phyloP scores from a whole-genome alignment of 1,284 basidiomycete species.

The Cryptococcus sp. region DNA sequence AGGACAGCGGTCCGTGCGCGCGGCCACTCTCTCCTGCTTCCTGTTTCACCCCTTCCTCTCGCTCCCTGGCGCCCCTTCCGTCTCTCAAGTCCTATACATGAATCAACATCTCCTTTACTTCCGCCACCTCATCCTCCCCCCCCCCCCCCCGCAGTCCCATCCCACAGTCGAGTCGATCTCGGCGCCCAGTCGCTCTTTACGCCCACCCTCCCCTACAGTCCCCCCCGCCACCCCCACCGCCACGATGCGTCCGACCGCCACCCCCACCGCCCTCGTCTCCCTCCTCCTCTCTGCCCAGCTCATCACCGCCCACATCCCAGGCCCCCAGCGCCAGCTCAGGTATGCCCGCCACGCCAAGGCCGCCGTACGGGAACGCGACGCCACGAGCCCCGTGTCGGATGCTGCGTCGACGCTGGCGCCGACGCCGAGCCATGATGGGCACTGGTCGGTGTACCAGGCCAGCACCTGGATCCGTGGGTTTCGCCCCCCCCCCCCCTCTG shows the following conservation, averaged over 20 bases:
- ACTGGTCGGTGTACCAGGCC: slow-evolving; percentile 13
- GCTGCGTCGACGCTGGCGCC: too few relatives aligned
- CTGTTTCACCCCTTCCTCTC: not conserved
- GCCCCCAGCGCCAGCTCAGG: not conserved
- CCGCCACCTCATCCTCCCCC: too few relatives aligned
- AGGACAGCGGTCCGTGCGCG: too few relatives aligned
- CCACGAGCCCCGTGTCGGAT: too few relatives aligned
- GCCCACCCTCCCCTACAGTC: not conserved
- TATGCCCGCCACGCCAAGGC: not conserved
- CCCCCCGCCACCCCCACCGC: not conserved
- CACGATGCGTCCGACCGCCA: not conserved
- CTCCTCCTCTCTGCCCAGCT: not conserved
- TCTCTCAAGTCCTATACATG: not conserved
- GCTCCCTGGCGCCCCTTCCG: too few relatives aligned
- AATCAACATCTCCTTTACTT: too few relatives aligned
- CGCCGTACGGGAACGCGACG: not conserved
- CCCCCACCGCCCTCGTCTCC: too few relatives aligned
- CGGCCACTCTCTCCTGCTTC: not conserved
- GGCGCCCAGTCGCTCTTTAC: not conserved
- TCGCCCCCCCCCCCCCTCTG: not conserved
- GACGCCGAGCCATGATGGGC: not conserved
- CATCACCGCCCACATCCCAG: not conserved
- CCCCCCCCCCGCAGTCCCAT: too few relatives aligned
- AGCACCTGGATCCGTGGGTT: slow-evolving; percentile 16
- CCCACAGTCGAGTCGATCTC: slow-evolving; percentile 11